Evolutionary conservation across 768 basidiomycete genomes (phyloP), one percentile per base, ranked within the genome.

Genomic region (Leccinum rimulosum): DNA sequence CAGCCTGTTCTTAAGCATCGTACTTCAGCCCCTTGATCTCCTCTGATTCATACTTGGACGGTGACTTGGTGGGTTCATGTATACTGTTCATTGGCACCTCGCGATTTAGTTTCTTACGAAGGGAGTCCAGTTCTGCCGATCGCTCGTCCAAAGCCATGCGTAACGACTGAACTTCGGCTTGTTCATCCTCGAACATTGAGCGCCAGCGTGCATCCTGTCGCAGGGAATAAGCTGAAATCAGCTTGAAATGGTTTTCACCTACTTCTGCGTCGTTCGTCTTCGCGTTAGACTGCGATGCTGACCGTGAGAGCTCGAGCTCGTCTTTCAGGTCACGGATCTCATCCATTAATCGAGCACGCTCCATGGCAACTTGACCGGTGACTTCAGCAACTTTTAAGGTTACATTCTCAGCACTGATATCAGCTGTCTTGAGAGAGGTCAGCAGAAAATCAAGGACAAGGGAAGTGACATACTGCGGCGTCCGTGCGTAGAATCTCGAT

Each of bases 11-110:
- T 50, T 9, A 52, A 27, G 30, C 19, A 56, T 50, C 60, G 27
- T 70, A 92, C 91, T 95, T 95, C 43, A 95, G 81, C 8, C 93
- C 93, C 12, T 81, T 85, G 57, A 93, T 85, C 73, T 95, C 92
- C 47, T 79, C 76, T 6, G 76, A 68, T 62, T 89, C 87, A 22
- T 83, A 74, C 66, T 84, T 87, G 14, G 79, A 77, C 9, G 74
- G 63, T 2, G 77, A 73, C 45, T 69, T 72, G 5, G 74, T 61
- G 31, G 51, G 50, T 43, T 68, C 73, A 31, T 64, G 65, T 52
- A 71, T 43, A 63, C 80, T 73, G 60, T 77, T 82, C 55, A 87
- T 59, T 3, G 82, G 63, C 14, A 76, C 64, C 45, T 89, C 88
- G 45, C 85, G 84, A 62, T 86, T 82, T n/a, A 76, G 58, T 69